Percentiles rank a stretch among this genome's conserved stretches.
Conservation (phyloP, 1,139 yeast species). For the Petasospora fabianii region DNA sequence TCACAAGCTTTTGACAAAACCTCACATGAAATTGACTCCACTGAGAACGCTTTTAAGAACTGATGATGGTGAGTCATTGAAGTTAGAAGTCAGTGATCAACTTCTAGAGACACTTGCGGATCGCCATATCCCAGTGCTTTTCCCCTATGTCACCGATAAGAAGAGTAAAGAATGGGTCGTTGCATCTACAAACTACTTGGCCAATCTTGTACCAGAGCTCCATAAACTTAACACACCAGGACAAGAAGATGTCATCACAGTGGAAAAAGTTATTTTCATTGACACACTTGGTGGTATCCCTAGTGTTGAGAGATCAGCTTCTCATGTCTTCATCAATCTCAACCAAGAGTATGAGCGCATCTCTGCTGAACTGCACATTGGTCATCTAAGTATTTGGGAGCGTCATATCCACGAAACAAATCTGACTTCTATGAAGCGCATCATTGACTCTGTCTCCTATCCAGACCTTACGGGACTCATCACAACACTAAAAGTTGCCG, state of each 20-base stretch:
- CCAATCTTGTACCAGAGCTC: slow-evolving; percentile 18
- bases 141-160: slow-evolving; percentile 22
- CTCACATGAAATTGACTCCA: slow-evolving; percentile 15
- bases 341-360: slow-evolving; percentile 77
- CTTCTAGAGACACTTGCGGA: slow-evolving; percentile 6
- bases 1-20: slow-evolving; percentile 8
- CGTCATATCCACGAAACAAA: slow-evolving; percentile 30
- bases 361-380: slow-evolving; percentile 47
- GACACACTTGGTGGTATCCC: slow-evolving; percentile 91
- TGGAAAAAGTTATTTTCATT: slow-evolving; percentile 77
- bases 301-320: slow-evolving; percentile 70
- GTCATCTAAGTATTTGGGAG: slow-evolving; percentile 19
- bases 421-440: slow-evolving; percentile 31
- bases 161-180: slow-evolving; percentile 18
- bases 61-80: neutral
- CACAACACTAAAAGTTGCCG: slow-evolving; percentile 30
- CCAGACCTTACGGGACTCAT: slow-evolving; percentile 37
- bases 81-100: slow-evolving; percentile 10
- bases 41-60: slow-evolving; percentile 16
- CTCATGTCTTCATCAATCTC: slow-evolving; percentile 85
- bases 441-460: slow-evolving; percentile 32
- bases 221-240: slow-evolving; percentile 9
- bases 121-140: slow-evolving; percentile 21
- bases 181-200: slow-evolving; percentile 18
- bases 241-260: slow-evolving; percentile 38